A percentile compares a stretch with the other conserved stretches of the same genome.
Evolutionary conservation across 768 basidiomycete species (phyloP).

Genomic region (Rhodosporidiobolus odoratus): DNA sequence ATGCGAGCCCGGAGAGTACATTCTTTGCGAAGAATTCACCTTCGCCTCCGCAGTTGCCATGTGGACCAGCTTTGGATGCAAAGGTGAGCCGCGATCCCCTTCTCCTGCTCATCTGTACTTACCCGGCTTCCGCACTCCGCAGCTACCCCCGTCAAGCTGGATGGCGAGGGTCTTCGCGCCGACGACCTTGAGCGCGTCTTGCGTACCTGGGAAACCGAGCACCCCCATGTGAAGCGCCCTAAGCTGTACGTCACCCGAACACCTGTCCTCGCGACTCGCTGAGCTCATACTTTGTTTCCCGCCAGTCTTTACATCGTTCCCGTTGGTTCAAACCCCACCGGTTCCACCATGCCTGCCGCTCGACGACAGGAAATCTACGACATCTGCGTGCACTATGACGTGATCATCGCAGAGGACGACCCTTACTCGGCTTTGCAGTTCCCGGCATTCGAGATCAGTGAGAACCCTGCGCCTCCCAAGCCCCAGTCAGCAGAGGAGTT

Average conservation of each 20-base stretch:
- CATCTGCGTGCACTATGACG: conserved; percentile 52
- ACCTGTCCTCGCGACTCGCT: too few relatives aligned
- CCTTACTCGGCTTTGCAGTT: conserved; percentile 2
- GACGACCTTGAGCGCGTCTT: conserved; percentile 59
- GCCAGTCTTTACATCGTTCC: conserved; percentile 46
- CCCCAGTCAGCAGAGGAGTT: conserved; percentile 47
- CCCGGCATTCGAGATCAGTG: conserved; percentile 1
- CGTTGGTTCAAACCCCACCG: conserved; percentile 76
- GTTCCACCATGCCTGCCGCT: conserved; percentile 58
- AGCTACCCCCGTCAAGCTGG: conserved; percentile 58
- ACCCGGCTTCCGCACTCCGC: conserved; percentile 46
- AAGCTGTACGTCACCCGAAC: not conserved
- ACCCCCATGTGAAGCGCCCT: conserved; percentile 50
- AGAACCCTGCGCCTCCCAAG: not conserved
- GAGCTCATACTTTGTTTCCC: conserved; percentile 55
- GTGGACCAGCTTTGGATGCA: conserved; percentile 31
- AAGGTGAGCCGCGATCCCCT: conserved; percentile 49
- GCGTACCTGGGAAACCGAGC: conserved; percentile 60
- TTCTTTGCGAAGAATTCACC: conserved; percentile 61
- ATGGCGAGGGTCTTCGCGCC: conserved; percentile 62
- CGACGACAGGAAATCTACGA: conserved; percentile 74
- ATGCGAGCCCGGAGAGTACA: conserved; percentile 57
- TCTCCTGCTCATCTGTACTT: not conserved
- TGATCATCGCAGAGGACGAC: conserved; percentile 78
- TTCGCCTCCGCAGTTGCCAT: conserved; percentile 58